phyloP scores from a whole-genome alignment of 371 early-diverging fungal genomes.

The Blakeslea trispora region DNA sequence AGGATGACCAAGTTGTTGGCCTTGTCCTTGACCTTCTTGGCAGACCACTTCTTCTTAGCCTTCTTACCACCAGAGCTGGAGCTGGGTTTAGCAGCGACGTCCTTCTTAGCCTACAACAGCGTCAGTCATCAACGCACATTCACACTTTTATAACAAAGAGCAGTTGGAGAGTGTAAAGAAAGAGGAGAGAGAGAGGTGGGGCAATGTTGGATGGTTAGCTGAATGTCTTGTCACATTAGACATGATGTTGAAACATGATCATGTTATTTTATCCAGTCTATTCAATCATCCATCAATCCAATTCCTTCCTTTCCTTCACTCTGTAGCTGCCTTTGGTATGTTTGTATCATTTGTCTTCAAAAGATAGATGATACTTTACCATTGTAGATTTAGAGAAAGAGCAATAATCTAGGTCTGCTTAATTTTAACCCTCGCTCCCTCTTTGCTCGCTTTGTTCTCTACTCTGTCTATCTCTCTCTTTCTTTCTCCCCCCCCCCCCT shows the following conservation, averaged over 20 bases:
- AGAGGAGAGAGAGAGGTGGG: no score
- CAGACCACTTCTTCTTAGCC: slow-evolving; percentile 97
- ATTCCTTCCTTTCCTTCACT: background rate
- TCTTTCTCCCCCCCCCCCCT: no score
- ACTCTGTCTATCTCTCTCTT: no score
- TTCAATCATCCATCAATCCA: background rate
- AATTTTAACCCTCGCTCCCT: background rate
- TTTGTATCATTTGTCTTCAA: background rate
- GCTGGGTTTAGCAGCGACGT: slow-evolving; percentile 71
- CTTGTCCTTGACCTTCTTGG: slow-evolving; percentile 97
- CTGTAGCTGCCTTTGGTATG: background rate
- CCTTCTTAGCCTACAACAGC: slow-evolving; percentile 63
- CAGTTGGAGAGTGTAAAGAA: background rate
- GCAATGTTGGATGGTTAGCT: no score
- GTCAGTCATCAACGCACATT: slow-evolving; percentile 4
- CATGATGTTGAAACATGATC: no score
- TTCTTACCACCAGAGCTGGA: slow-evolving; percentile 84
- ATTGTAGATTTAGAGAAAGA: slow-evolving; percentile 25
- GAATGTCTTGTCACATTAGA: background rate
- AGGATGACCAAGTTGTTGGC: slow-evolving; percentile 95
- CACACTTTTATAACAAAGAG: background rate
- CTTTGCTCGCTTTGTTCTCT: no score
- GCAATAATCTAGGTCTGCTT: slow-evolving; percentile 4
- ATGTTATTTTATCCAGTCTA: no score
- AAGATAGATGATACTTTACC: slow-evolving; percentile 11